Base-by-base conservation (phyloP, 768 basidiomycete species). In the Boletus pseudopeckii region DNA sequence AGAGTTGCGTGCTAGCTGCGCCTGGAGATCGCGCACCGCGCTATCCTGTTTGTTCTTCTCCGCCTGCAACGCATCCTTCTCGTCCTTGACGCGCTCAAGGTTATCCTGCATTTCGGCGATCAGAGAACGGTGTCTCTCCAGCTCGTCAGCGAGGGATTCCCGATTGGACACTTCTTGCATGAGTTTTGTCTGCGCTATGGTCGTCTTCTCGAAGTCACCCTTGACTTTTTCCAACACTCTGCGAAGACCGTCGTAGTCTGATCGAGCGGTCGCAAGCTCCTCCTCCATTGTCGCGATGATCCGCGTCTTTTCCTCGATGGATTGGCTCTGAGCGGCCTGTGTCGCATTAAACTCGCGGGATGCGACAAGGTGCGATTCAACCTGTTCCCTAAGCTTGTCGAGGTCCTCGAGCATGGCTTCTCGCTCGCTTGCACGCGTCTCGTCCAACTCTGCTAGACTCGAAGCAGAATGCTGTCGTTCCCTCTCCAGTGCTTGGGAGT, bases 71-170 rank as follows among this genome's bases (percentile, higher is more conserved):
- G 64, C 76, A 65, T 90, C 92, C 69, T 88, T 89, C 72, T 92
- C 90, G 62, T 92, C 86, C 72, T 88, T 89, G 63, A 84, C 82
- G 43, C 80, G 82, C 68, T 90, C 88, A 24, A 92, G 73, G 57
- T 80, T 84, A 55, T 87, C 85, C 60, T 92, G 90, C 68, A 86
- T 72, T 61, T 92, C 90, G 24, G 85, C 84, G 15, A 92, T 75
- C 28, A 84, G 75, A 9, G 84, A 85, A 24, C 88, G 88, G 68
- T 90, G 88, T 34, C 77, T 82, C 61, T 92, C 90, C 33, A 93
- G 74, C 64, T 94, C 90, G 20, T 80, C 77, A 10, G 81, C 82
- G 36, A 91, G 76, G 17, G 87, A 85, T 60, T 90, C 82, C 38
- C 83, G 85, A 60, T 86, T 85, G 8, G 88, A 88, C 10, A 82